Evolutionary conservation across 2,329 filamentous ascomycete species (phyloP).

Genomic region (Aspergillus ochraceus): DNA sequence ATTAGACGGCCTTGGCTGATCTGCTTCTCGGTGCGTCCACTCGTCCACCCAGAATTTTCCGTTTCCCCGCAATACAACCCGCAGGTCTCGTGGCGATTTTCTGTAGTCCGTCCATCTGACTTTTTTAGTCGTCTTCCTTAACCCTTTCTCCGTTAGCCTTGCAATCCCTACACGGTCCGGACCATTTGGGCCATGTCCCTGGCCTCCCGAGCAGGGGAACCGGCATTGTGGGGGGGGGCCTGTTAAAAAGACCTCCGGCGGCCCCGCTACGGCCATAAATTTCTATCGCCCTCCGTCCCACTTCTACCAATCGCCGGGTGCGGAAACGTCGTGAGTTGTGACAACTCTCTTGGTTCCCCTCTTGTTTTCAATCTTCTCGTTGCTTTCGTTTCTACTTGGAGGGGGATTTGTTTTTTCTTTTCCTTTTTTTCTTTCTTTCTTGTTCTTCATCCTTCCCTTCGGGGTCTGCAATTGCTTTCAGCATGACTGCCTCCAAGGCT

Average conservation of each 20-base stretch:
- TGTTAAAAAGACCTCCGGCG: conserved; percentile 2
- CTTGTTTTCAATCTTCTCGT: neutral
- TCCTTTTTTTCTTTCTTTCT: neutral
- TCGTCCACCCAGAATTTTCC: neutral
- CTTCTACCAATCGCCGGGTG: conserved; percentile 2
- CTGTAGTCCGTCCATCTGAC: neutral
- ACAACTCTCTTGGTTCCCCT: neutral
- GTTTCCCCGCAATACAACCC: conserved; percentile 8
- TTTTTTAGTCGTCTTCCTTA: neutral
- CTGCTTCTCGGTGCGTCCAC: conserved; percentile 3
- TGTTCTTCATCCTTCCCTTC: neutral
- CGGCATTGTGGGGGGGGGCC: conserved; percentile 11
- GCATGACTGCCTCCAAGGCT: conserved; percentile 31
- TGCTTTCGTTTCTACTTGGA: neutral
- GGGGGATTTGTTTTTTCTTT: neutral
- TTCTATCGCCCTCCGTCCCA: conserved; percentile 14
- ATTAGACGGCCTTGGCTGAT: conserved; percentile 10
- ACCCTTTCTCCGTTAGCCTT: neutral
- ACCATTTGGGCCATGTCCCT: neutral
- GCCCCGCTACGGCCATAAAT: conserved; percentile 17
- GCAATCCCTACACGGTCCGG: neutral
- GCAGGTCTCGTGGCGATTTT: conserved; percentile 1
- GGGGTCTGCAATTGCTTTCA: conserved; percentile 11
- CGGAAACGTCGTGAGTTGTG: conserved; percentile 1
- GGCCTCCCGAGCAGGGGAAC: neutral